A percentile compares a stretch with the other conserved stretches of the same genome.
These are phyloP conservation scores for Colletotrichum lini DNA, from an alignment of 2,329 filamentous ascomycete genomes.

Conservation along the genomic window DNA sequence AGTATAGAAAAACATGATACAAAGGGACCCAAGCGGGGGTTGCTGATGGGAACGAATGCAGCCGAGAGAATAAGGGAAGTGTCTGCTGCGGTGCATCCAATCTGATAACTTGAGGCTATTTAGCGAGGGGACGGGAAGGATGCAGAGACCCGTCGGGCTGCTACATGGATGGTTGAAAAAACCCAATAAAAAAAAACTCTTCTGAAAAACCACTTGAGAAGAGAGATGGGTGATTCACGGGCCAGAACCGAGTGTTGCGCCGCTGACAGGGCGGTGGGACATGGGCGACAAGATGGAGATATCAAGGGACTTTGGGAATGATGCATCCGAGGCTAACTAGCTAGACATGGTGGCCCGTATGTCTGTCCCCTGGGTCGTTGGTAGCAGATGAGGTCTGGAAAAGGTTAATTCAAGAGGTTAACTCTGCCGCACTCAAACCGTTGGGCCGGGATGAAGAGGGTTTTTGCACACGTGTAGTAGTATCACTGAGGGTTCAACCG, in stretches of 20 bases:
- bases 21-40: background rate
- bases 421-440: background rate
- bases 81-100: background rate
- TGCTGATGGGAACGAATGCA: background rate
- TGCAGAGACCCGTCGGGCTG: background rate
- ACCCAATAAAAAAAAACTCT: too few relatives aligned
- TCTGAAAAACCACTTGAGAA: too few relatives aligned
- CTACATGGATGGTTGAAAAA: background rate
- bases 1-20: too few relatives aligned
- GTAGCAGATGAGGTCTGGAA: background rate
- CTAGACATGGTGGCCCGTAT: background rate
- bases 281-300: background rate
- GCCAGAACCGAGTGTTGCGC: background rate
- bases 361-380: background rate
- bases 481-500: too few relatives aligned
- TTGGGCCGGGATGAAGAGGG: background rate
- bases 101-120: background rate
- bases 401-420: background rate
- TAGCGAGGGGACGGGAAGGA: background rate
- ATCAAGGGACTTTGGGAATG: background rate
- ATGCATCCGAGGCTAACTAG: too few relatives aligned
- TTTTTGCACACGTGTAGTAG: too few relatives aligned
- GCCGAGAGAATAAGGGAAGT: background rate
- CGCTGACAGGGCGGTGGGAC: background rate
- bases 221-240: background rate